Base-by-base conservation (phyloP, 352 stramenopile species). In the Globisporangium echinulatum region DNA sequence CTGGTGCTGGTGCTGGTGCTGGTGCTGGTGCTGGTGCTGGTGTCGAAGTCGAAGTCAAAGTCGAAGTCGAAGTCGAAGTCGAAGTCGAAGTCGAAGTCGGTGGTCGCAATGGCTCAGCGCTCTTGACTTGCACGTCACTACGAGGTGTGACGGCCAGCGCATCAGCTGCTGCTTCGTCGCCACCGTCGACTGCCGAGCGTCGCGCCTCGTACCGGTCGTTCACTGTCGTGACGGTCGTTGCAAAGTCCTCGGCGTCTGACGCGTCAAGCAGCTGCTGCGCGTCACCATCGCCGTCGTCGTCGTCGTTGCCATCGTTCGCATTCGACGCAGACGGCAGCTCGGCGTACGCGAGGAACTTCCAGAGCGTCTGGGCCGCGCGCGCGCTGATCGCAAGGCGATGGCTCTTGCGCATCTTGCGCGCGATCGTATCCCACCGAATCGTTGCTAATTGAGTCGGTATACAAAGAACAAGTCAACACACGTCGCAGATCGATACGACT, bases 281-380 rank as follows among this genome's bases (percentile, higher is more conserved):
- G 46, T 50, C 17, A 25, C 25, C 25, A 25, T 25, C 25, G 25
- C 25, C 25, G 25, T 25, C 1, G 19, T 17, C 7, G 14, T 50
- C 9, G 46, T n/a, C n/a, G 7, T 4, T 25, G 11, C 17, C 3
- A 19, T 17, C n/a, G 14, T 5, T 14, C 7, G 15, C 44, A 6
- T 11, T 5, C 25, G 15, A 38, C 10, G 49, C 14, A 38, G 11
- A 8, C 3, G 61, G 52, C 8, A 64, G 40, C 37, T 82, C 52
- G 0, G 67, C 77, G 54, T 91, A 91, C n/a, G 82, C 74, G 42
- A 91, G 59, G 51, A 83, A 91, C 64, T 89, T 91, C 82, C 82
- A 91, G 19, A 89, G 66, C 15, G 62, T 10, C 61, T 88, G 82
- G 38, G 79, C 88, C 3, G 83, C 73, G 40, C 56, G 58, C 0